A percentile compares a stretch with the other conserved stretches of the same genome.
These are phyloP conservation scores for Sechiopsis laciniata DNA, from an alignment of 306 rosid genomes.

Conservation along the genomic window DNA sequence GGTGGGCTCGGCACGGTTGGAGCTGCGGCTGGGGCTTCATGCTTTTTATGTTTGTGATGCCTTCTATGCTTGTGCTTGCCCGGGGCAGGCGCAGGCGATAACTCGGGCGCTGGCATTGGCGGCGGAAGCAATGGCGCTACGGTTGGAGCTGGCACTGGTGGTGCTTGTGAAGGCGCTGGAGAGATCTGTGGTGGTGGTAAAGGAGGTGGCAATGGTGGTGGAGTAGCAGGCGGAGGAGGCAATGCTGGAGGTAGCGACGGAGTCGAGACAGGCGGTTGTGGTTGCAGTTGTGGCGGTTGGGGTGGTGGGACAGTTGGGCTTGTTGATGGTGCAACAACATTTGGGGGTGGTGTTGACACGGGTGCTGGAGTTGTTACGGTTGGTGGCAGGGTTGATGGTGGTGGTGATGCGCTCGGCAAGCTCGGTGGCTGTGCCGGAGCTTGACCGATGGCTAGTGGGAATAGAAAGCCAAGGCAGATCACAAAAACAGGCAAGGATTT, in stretches of 20 bases:
- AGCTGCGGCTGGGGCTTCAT: conserved; percentile 62
- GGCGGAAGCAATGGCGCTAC: conserved; percentile 46
- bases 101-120: conserved; percentile 37
- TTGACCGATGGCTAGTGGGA: conserved; percentile 29
- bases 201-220: conserved; percentile 41
- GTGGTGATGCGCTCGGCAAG: conserved; percentile 31
- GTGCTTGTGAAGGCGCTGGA: conserved; percentile 55
- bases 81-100: conserved; percentile 51
- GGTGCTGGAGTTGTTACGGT: conserved; percentile 41
- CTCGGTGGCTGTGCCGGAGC: conserved; percentile 36
- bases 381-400: conserved; percentile 42
- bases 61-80: conserved; percentile 46
- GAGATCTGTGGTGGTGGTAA: conserved; percentile 47
- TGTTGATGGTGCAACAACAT: conserved; percentile 18
- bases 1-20: conserved; percentile 63
- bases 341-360: conserved; percentile 52
- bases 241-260: conserved; percentile 27
- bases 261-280: conserved; percentile 11
- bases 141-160: conserved; percentile 57
- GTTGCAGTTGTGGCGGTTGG: neutral
- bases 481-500: conserved; percentile 22
- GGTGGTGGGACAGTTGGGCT: conserved; percentile 51
- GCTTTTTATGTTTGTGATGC: conserved; percentile 53
- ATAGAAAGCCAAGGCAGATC: conserved; percentile 27
- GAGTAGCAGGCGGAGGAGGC: conserved; percentile 37